Evolutionary conservation across 2,329 filamentous ascomycete genomes (phyloP), one percentile per base, ranked within the genome.

Genomic region (Talaromyces verruculosus): DNA sequence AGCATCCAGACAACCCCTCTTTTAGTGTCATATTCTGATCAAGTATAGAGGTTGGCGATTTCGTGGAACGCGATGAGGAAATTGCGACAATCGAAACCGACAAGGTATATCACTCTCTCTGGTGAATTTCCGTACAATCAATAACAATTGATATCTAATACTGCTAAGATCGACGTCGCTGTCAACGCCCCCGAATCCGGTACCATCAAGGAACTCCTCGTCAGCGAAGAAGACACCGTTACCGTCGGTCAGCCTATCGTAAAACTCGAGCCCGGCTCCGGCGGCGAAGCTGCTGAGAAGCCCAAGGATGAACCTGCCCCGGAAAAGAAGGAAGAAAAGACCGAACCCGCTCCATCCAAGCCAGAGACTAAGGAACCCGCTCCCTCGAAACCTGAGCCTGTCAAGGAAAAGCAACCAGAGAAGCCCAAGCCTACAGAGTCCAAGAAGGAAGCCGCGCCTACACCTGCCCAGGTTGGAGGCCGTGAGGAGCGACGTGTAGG

Each of bases 61-160:
- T 88, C 73, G 93, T 99, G 62, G 93, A 96, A 83, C 89, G 90
- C 74, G 95, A 99, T 76, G 95, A 98, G 82, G 95, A 99, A 79
- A 94, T 99, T 78, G 95, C 95, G 37, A 97, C 94, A 60, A 99
- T 99, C 75, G 95, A 99, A 82, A 99, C 95, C 15, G 95, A 99
- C 86, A 99, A 99, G 89, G 92, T 92, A 82, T 69, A 78, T 65
- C 61, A n/a, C 37, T 28, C 13, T 30, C 67, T 61, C 59, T 62
- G 67, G 51, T 37, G 19, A 43, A 66, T 41, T 67, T 63, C 1
- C 4, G n/a, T 22, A 53, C 15, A 22, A 25, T 15, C n/a, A 15
- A 25, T 22, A 28, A 53, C 15, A 22, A 25, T 15, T 25, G 19
- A 25, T 22, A 28, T 25, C 22, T 17, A n/a, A 25, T 58, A 60